Evolutionary conservation across 2,329 filamentous ascomycete genomes (phyloP), one percentile per base, ranked within the genome.

Genomic region (Colletotrichum limetticola): DNA sequence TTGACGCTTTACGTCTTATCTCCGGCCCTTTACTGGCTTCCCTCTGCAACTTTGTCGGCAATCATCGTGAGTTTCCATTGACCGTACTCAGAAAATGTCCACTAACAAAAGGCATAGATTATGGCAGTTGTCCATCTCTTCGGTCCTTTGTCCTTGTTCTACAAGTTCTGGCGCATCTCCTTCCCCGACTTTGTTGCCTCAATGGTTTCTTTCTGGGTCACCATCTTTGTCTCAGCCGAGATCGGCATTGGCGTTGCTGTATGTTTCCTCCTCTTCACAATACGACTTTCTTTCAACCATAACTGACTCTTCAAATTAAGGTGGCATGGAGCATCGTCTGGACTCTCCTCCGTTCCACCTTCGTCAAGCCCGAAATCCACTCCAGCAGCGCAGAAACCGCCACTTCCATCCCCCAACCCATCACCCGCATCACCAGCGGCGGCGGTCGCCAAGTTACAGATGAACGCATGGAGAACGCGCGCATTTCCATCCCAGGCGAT

Each of bases 121-220:
- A 72, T 72, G 71, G 71, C 71, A 0, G 71, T 72, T 22, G 66
- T 72, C 2, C 71, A 72, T 22, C 71, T 72, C 14, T 61, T 72
- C 22, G 71, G 71, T 14, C 71, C 71, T 6, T 12, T 72, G 35
- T 71, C 84, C 2, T 85, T 88, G n/a, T 92, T 92, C 78, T 91
- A 91, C 80, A 83, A 85, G 19, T 92, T 90, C 82, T 93, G 91
- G 89, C 88, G 88, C 75, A 89, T 90, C 3, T 92, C 90, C 0
- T 84, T 92, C 1, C 88, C 90, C 16, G 91, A 93, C 79, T 92
- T 92, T 75, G 85, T 90, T 66, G 87, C 89, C 1, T 86, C 88
- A 28, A 91, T 92, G 87, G 83, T 92, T 37, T 86, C 90, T 6
- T 89, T 93, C 77, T 92, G 91, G 88, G 84, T 92, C 4, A 90